Conservation (phyloP, 192 early-diverging fungal genomes). For the Fimicolochytrium jonesii region DNA sequence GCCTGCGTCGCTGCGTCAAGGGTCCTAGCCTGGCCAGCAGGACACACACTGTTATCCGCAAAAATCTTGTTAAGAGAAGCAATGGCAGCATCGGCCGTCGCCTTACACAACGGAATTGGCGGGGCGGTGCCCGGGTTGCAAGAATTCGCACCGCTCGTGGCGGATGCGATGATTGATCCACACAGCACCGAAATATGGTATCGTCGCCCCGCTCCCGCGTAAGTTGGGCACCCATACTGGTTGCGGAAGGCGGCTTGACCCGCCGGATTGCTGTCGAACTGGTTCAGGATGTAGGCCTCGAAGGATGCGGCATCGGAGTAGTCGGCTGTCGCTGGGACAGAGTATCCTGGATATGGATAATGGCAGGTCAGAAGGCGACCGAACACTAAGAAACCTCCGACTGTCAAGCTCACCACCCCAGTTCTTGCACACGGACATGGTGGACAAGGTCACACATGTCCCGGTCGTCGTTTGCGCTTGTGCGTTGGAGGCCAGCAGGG, state of each 20-base stretch:
- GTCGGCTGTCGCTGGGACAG: neutral
- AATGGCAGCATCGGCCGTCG: neutral
- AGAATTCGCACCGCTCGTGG: neutral
- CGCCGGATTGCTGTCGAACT: conserved; percentile 11
- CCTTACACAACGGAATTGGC: neutral
- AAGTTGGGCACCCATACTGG: conserved; percentile 28
- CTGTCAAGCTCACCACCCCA: no score
- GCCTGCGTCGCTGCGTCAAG: neutral
- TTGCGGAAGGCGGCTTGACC: conserved; percentile 19
- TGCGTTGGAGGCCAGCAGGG: no score
- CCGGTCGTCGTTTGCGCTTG: no score
- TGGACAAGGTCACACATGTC: no score
- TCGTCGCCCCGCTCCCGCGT: conserved; percentile 23
- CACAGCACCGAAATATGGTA: conserved; percentile 30
- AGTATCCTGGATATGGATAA: neutral
- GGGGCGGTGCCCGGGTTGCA: neutral
- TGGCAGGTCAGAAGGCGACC: neutral
- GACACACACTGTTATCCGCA: neutral
- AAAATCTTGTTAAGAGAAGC: neutral
- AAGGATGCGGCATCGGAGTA: conserved; percentile 29
- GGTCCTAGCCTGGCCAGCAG: neutral
- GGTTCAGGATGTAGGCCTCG: conserved; percentile 19
- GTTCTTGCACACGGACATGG: no score
- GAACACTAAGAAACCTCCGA: neutral
- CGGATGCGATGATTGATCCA: neutral